A percentile compares a stretch with the other conserved stretches of the same genome.
Evolutionary conservation across 768 basidiomycete species (phyloP).

Genomic region (Coprinellus micaceus): DNA sequence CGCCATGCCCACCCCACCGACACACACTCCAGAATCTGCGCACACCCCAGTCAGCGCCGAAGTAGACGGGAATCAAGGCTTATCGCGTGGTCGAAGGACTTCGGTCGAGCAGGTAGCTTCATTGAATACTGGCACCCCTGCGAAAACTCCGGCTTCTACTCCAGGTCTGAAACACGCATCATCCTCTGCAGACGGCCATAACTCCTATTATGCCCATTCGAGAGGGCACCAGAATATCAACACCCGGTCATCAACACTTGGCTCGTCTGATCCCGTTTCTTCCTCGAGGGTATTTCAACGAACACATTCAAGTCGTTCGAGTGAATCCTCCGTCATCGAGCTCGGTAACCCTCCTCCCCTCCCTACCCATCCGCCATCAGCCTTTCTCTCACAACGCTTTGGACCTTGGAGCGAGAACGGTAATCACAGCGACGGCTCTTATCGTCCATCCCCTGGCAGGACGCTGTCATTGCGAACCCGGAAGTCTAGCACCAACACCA

Average conservation of each 20-base stretch:
- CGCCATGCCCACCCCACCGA: neutral
- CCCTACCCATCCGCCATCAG: neutral
- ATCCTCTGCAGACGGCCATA: slow-evolving; percentile 1
- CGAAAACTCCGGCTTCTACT: neutral
- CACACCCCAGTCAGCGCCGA: neutral
- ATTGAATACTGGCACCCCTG: neutral
- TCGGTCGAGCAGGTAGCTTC: neutral
- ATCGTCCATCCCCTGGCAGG: neutral
- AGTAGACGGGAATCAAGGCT: neutral
- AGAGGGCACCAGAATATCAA: neutral
- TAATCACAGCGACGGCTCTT: slow-evolving; percentile 4
- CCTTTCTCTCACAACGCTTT: neutral
- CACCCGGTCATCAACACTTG: slow-evolving; percentile 1
- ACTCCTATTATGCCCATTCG: neutral
- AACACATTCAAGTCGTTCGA: slow-evolving; percentile 2
- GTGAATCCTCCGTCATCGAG: slow-evolving; percentile 2
- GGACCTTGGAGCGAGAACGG: slow-evolving; percentile 1
- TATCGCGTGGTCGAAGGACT: neutral
- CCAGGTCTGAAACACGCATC: slow-evolving; percentile 2
- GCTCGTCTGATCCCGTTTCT: slow-evolving; percentile 1
- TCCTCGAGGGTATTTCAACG: neutral
- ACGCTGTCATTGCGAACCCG: neutral
- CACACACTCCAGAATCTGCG: neutral
- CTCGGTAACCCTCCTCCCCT: neutral
- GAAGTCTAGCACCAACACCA: neutral